A percentile compares a stretch with the other conserved stretches of the same genome.
Evolutionary conservation across 2,329 filamentous ascomycete genomes (phyloP).

Genomic region (Ophiocordyceps camponoti-rufipedis): DNA sequence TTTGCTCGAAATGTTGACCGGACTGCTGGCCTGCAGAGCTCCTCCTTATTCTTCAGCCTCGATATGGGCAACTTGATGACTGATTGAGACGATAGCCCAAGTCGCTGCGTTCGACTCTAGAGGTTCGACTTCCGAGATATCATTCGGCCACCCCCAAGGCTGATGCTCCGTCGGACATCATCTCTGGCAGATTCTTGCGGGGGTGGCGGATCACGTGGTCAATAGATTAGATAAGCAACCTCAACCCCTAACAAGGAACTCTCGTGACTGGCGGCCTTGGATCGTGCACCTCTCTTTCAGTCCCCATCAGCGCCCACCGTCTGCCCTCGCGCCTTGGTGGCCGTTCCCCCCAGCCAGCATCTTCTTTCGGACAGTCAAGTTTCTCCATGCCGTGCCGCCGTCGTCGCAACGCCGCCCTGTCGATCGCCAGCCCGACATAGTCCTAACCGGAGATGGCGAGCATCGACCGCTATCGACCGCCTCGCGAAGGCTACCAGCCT

Average conservation of each 20-base stretch:
- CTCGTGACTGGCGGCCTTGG: not conserved
- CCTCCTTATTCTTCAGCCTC: not conserved
- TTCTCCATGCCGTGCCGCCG: conserved; percentile 9
- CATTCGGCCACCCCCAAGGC: not conserved
- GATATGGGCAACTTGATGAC: not conserved
- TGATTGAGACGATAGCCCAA: no score
- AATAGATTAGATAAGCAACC: not conserved
- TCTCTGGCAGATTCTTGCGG: no score
- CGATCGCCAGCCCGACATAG: conserved; percentile 10
- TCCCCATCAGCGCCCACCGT: not conserved
- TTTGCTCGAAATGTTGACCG: not conserved
- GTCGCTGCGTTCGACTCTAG: no score
- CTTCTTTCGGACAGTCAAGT: not conserved
- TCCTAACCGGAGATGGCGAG: conserved; percentile 29
- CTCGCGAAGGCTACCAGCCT: conserved; percentile 38
- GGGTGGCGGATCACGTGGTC: not conserved
- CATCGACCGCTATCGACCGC: conserved; percentile 39
- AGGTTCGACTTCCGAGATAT: no score
- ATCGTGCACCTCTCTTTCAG: not conserved
- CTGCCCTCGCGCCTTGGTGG: not conserved
- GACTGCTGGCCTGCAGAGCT: not conserved
- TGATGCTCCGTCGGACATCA: no score
- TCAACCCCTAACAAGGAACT: not conserved
- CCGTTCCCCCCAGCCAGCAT: not conserved
- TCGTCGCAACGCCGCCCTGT: conserved; percentile 4